Evolutionary conservation across 495 filamentous ascomycete species (phyloP), one percentile per base, ranked within the genome.

Genomic region (Penicillium nucicola): DNA sequence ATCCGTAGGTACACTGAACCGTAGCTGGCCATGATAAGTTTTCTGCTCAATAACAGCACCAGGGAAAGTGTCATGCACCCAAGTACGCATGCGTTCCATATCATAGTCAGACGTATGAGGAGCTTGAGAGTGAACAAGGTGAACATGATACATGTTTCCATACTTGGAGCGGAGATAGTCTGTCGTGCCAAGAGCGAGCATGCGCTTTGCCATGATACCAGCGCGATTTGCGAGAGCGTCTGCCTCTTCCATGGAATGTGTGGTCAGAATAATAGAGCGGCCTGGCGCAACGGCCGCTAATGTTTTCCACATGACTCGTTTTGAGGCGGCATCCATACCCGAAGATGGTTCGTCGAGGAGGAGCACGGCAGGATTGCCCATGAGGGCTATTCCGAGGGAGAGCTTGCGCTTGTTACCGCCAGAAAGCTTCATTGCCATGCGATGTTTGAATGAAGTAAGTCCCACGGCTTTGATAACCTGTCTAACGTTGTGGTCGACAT

Each of bases 11-110:
- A 95, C 79, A 18, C 77, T 84, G 62, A 92, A 95, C 5, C 87
- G 72, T 60, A 96, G 68, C 62, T 95, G 90, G 0, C 90, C 90
- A 56, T 93, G 88, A 58, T 86, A 95, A 11, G 79, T 84, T 60
- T 86, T 81, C 9, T 83, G 77, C 64, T 95, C 90, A 15, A 88
- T 66, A 25, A 71, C 69, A 0, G 86, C 85, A 4, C 76, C 77
- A 0, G 74, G 70, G 50, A 91, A 82, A 9, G 69, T 70, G 5
- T 51, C 48, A 11, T 63, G 14, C 8, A 92, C 77, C 86, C 87
- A 95, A 0, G 38, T 15, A 50, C 81, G 76, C 25, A 92, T 71
- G 18, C 65, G 61, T 3, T 75, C 64, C 75, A 90, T 89, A 48
- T 89, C 86, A n/a, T 68, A 76, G 1, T 77, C 72, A 0, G 72